Conservation (phyloP, 1,284 basidiomycete species). For the Xanthoconium separans region DNA sequence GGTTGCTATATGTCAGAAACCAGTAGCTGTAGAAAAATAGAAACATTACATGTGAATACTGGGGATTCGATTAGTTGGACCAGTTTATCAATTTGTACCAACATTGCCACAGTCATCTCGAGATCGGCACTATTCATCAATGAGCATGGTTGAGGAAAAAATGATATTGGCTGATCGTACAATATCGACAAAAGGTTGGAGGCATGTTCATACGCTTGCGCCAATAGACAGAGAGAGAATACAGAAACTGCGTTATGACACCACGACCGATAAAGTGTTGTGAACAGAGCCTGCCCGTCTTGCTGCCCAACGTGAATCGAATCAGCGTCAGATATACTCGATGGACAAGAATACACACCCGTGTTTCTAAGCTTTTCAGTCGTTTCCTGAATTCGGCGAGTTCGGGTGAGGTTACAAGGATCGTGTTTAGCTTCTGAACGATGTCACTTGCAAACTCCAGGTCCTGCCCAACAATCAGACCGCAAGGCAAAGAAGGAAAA, state of each 20-base stretch:
- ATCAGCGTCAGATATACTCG: slow-evolving; percentile 7
- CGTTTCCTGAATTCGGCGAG: slow-evolving; percentile 91
- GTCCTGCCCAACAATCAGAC: slow-evolving; percentile 52
- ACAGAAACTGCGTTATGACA: slow-evolving; percentile 98
- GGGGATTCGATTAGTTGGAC: slow-evolving; percentile 98
- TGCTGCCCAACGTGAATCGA: slow-evolving; percentile 44
- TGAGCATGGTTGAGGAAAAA: slow-evolving; percentile 4
- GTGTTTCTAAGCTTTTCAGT: slow-evolving; percentile 91
- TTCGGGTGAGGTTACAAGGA: slow-evolving; percentile 96
- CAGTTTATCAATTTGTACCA: slow-evolving; percentile 97
- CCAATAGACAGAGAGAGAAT: slow-evolving; percentile 92
- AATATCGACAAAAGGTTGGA: slow-evolving; percentile 97
- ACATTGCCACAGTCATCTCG: slow-evolving; percentile 91
- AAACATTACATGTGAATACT: slow-evolving; percentile 87
- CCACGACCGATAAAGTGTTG: slow-evolving; percentile 94
- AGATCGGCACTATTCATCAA: slow-evolving; percentile 74
- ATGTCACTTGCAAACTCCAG: slow-evolving; percentile 97
- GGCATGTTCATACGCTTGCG: slow-evolving; percentile 98
- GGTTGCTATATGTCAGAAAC: slow-evolving; percentile 7
- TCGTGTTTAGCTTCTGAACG: slow-evolving; percentile 96
- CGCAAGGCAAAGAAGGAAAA: background rate
- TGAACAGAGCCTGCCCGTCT: slow-evolving; percentile 94
- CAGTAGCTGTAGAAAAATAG: background rate
- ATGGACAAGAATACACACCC: slow-evolving; percentile 49
- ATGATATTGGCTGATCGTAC: slow-evolving; percentile 47